A percentile compares a stretch with the other conserved stretches of the same genome.
Conservation (phyloP, 305 asterid genomes). For the Solanum aculeatissimum region DNA sequence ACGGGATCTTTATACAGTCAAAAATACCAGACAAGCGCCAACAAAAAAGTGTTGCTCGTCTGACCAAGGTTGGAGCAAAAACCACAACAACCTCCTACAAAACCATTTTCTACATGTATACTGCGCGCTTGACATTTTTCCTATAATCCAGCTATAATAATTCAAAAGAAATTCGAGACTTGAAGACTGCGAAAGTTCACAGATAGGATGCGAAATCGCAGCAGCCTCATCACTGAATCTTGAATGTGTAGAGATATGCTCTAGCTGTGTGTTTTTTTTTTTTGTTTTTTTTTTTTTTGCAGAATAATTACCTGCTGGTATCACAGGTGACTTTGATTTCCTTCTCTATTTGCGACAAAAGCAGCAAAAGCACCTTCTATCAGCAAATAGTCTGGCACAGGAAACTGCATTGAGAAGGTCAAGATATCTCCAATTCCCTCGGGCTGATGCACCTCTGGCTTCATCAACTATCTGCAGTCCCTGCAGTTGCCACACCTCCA, state of each 20-base stretch:
- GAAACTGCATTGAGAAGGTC: neutral
- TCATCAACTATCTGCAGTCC: constrained; percentile 39
- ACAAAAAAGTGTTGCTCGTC: constrained; percentile 28
- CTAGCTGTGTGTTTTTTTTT: neutral
- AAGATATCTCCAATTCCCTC: neutral
- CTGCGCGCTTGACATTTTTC: neutral
- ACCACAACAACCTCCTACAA: neutral
- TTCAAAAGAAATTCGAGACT: neutral
- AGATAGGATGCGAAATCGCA: neutral
- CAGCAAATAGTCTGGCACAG: neutral
- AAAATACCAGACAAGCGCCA: constrained; percentile 44
- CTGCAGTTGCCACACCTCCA: constrained; percentile 94
- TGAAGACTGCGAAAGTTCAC: neutral
- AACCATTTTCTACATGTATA: neutral
- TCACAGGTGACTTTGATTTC: neutral
- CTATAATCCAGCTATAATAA: neutral
- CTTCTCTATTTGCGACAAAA: neutral
- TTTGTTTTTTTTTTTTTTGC: neutral
- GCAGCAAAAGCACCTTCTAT: neutral
- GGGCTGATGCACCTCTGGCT: neutral
- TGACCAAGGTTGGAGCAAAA: neutral
- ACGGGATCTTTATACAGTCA: constrained; percentile 11
- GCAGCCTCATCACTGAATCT: neutral
- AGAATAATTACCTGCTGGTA: neutral
- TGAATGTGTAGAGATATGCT: neutral